Evolutionary conservation across 2,329 filamentous ascomycete species (phyloP).

Genomic region (Paracamarosporium sp.): DNA sequence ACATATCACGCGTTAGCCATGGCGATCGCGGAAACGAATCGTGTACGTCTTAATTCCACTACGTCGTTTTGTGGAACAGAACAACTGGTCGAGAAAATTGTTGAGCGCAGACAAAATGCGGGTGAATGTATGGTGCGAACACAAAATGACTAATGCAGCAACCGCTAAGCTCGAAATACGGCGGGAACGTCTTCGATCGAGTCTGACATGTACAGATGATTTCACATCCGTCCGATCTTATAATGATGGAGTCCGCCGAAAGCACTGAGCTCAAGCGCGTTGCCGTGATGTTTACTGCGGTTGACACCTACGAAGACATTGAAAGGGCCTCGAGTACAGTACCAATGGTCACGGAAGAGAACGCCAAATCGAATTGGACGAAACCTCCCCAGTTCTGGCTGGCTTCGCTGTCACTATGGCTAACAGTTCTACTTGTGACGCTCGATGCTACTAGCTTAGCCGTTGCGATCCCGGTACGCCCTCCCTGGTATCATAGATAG

Average conservation of each 20-base stretch:
- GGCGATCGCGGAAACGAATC: not conserved
- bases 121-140: no score
- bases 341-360: not conserved
- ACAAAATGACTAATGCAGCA: not conserved
- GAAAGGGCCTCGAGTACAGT: not conserved
- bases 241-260: not conserved
- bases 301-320: not conserved
- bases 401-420: conserved; percentile 4
- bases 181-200: not conserved
- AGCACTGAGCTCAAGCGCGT: not conserved
- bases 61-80: not conserved
- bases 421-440: conserved; percentile 14
- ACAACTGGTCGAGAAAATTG: not conserved
- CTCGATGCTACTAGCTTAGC: conserved; percentile 16
- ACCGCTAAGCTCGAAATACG: not conserved
- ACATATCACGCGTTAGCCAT: no score
- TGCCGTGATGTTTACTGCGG: not conserved
- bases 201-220: not conserved
- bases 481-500: not conserved
- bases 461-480: conserved; percentile 18
- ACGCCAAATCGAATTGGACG: not conserved
- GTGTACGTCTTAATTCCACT: not conserved
- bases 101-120: not conserved
- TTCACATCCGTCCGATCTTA: not conserved
- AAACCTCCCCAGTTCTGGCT: conserved; percentile 9